Evolutionary conservation across 2,329 filamentous ascomycete genomes (phyloP).

Genomic region (Nemania serpens): DNA sequence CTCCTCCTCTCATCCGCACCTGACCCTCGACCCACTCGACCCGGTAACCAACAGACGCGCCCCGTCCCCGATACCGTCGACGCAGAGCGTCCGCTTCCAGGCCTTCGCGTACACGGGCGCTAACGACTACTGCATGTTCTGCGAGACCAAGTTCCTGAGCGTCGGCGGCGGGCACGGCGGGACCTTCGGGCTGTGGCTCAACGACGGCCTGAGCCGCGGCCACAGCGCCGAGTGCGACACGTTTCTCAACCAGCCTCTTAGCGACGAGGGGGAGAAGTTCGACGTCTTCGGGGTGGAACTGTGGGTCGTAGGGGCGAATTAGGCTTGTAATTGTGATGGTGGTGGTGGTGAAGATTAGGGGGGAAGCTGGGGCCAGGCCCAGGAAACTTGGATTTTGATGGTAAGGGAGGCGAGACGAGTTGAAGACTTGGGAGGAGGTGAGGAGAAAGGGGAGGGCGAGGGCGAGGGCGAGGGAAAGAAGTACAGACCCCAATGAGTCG

Average conservation of each 20-base stretch:
- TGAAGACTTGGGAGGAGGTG: background rate
- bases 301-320: slow-evolving; percentile 77
- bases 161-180: slow-evolving; percentile 83
- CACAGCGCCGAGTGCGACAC: slow-evolving; percentile 85
- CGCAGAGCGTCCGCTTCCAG: slow-evolving; percentile 88
- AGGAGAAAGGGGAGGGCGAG: background rate
- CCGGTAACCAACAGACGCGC: slow-evolving; percentile 35
- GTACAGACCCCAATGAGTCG: background rate
- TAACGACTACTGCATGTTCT: slow-evolving; percentile 96
- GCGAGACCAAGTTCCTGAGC: slow-evolving; percentile 76
- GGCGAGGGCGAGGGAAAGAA: background rate
- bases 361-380: background rate
- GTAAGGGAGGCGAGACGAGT: background rate
- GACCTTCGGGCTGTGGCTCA: slow-evolving; percentile 91
- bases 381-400: background rate
- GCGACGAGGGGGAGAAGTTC: slow-evolving; percentile 91
- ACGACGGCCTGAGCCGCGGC: slow-evolving; percentile 81
- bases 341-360: background rate
- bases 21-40: slow-evolving; percentile 35
- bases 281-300: slow-evolving; percentile 88
- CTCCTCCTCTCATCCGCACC: slow-evolving; percentile 20
- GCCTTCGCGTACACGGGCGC: slow-evolving; percentile 95
- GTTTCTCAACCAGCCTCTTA: slow-evolving; percentile 92
- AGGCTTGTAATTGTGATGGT: background rate
- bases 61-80: slow-evolving; percentile 21